Evolutionary conservation across 345 rosid species (phyloP).

Genomic region (Moricandia arvensis): DNA sequence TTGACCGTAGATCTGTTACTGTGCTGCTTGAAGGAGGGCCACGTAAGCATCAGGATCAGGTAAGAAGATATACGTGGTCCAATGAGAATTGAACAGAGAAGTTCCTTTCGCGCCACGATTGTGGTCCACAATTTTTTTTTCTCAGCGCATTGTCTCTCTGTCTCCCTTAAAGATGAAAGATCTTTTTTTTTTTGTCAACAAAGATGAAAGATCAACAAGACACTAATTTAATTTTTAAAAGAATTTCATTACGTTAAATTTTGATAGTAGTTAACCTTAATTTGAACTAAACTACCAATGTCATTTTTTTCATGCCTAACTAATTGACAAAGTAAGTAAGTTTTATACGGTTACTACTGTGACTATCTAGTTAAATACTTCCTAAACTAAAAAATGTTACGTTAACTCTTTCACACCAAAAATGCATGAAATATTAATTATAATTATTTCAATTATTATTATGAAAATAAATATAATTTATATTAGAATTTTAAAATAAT

Average conservation of each 20-base stretch:
- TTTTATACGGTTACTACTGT: neutral
- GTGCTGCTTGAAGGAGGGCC: constrained; percentile 8
- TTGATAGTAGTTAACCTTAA: constrained; percentile 22
- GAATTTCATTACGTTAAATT: constrained; percentile 13
- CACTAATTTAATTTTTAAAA: neutral
- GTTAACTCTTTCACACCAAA: too few relatives aligned
- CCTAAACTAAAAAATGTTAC: too few relatives aligned
- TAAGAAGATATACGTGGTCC: constrained; percentile 42
- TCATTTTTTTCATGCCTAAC: constrained; percentile 6
- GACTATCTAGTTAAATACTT: neutral
- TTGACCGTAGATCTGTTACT: constrained; percentile 41
- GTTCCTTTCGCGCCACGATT: constrained; percentile 57
- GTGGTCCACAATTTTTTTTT: constrained; percentile 35
- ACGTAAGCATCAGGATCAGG: constrained; percentile 33
- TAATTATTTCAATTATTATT: too few relatives aligned
- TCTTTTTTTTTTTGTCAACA: too few relatives aligned
- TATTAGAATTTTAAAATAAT: too few relatives aligned
- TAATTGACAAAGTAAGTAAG: neutral
- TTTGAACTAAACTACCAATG: neutral
- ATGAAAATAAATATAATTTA: too few relatives aligned
- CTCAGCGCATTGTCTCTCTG: constrained; percentile 14
- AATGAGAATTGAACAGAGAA: constrained; percentile 33
- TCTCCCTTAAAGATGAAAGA: neutral
- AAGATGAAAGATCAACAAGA: neutral
- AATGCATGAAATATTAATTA: too few relatives aligned